Conservation (phyloP, 371 early-diverging fungal genomes). For the Mortierella sp. region DNA sequence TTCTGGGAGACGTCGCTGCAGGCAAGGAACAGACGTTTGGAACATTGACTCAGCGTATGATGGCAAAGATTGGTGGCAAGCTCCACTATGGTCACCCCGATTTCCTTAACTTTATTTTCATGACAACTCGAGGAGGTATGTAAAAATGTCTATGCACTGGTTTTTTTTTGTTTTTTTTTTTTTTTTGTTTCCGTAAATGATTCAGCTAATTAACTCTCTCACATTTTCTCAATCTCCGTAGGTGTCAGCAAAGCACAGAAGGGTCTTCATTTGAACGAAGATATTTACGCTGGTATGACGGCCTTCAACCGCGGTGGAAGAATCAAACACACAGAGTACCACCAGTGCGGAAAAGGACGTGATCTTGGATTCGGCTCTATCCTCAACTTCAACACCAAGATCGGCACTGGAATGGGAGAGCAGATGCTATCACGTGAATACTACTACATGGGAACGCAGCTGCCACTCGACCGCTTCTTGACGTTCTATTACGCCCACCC, state of each 20-base stretch:
- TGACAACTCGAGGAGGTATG: constrained; percentile 88
- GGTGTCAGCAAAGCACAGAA: constrained; percentile 92
- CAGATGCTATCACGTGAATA: constrained; percentile 93
- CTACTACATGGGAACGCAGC: constrained; percentile 88
- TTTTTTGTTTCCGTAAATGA: neutral
- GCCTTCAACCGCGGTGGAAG: constrained; percentile 88
- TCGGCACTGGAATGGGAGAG: constrained; percentile 94
- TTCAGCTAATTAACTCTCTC: neutral
- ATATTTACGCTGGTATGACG: constrained; percentile 94
- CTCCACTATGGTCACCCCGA: constrained; percentile 95
- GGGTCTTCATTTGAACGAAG: constrained; percentile 93
- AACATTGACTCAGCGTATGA: constrained; percentile 88
- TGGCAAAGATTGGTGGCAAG: constrained; percentile 88
- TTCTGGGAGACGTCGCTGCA: constrained; percentile 92
- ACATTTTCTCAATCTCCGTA: constrained; percentile 1
- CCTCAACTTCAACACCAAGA: constrained; percentile 91
- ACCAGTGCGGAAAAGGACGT: constrained; percentile 94
- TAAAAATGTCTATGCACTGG: neutral
- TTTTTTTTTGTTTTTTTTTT: neutral
- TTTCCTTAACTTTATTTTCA: constrained; percentile 89
- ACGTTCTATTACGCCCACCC: constrained; percentile 93
- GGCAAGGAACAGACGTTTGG: constrained; percentile 94
- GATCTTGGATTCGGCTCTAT: constrained; percentile 93
- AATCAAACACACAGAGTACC: constrained; percentile 94
- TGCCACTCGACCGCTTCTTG: constrained; percentile 88